Conservation (phyloP, 78 protist genomes). For the Dictyostelium discoideum region dicty_2.7 NC_007088.5:5861001-5861500, state of each 20-base stretch:
- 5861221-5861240: constrained; percentile 97
- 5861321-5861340: constrained; percentile 14
- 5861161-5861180: constrained; percentile 42
- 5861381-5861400: not conserved
- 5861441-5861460: constrained; percentile 5
- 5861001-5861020: constrained; percentile 66
- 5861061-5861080: constrained; percentile 92
- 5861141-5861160: constrained; percentile 80
- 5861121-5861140: constrained; percentile 98
- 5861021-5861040: constrained; percentile 92
- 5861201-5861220: constrained; percentile 95
- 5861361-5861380: not conserved
- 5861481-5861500: constrained; percentile 34
- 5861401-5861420: constrained; percentile 9
- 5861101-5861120: constrained; percentile 92
- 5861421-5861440: constrained; percentile 6
- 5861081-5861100: constrained; percentile 93
- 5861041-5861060: constrained; percentile 94
- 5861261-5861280: constrained; percentile 92
- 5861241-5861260: constrained; percentile 85
- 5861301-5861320: constrained; percentile 96
- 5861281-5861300: constrained; percentile 99
- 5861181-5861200: constrained; percentile 27
- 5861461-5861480: constrained; percentile 11
- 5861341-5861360: not conserved